Percentiles rank a stretch among this genome's conserved stretches.
phyloP scores from a whole-genome alignment of 2,329 filamentous ascomycete species.

The Ophiostoma populinum region DNA sequence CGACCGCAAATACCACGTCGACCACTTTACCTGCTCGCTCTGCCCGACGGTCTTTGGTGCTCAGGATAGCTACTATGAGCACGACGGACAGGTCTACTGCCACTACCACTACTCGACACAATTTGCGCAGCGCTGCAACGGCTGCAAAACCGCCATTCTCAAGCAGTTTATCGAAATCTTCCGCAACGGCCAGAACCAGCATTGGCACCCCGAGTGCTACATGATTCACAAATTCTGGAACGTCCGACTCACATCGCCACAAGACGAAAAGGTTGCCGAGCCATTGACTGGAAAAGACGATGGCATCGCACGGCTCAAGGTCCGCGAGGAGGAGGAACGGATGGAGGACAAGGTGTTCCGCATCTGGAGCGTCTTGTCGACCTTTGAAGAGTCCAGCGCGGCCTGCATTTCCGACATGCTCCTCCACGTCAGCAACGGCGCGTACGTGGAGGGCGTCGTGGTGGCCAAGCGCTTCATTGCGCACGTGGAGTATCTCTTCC shows the following conservation, averaged over 20 bases:
- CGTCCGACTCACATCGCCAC: constrained; percentile 57
- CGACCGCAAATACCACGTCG: constrained; percentile 96
- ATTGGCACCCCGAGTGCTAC: constrained; percentile 99
- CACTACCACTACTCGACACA: constrained; percentile 98
- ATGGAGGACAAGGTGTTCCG: constrained; percentile 97
- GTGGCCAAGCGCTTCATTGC: constrained; percentile 92
- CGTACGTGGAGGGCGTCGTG: constrained; percentile 85
- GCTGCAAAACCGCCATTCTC: constrained; percentile 89
- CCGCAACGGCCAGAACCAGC: constrained; percentile 92
- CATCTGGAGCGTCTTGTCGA: constrained; percentile 95
- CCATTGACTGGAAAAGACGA: constrained; percentile 24
- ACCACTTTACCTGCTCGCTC: constrained; percentile 95
- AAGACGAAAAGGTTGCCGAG: constrained; percentile 24
- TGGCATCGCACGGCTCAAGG: constrained; percentile 49
- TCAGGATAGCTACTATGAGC: constrained; percentile 97
- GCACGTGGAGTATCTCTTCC: constrained; percentile 87
- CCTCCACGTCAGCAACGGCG: constrained; percentile 92
- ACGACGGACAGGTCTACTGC: constrained; percentile 90
- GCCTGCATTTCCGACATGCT: constrained; percentile 99
- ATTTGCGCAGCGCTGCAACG: constrained; percentile 90
- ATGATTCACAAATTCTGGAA: constrained; percentile 99
- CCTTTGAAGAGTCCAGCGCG: constrained; percentile 92
- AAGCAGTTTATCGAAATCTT: constrained; percentile 99
- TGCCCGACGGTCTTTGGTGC: constrained; percentile 97
- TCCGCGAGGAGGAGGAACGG: constrained; percentile 73